Evolutionary conservation across 192 early-diverging fungal species (phyloP).

Genomic region (Phlyctochytrium planicorne): DNA sequence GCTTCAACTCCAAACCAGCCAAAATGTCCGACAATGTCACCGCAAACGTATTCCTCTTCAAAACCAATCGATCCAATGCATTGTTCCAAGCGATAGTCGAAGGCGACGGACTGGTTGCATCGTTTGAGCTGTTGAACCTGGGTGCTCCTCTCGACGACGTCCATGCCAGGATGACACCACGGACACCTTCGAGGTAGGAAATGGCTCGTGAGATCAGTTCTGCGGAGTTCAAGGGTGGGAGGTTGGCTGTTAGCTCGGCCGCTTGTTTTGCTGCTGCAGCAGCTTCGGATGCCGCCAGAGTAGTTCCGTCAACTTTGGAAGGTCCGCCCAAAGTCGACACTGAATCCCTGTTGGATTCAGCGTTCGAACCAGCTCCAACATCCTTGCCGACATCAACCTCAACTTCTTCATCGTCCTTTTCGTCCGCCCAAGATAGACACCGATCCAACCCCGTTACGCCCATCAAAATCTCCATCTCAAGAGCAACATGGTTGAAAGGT

Average conservation of each 20-base stretch:
- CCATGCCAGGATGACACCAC: background rate
- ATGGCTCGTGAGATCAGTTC: background rate
- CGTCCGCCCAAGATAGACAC: no score
- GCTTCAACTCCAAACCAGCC: background rate
- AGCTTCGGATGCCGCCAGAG: background rate
- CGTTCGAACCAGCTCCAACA: background rate
- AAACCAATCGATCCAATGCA: background rate
- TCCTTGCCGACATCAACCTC: background rate
- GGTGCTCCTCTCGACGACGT: background rate
- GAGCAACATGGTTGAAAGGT: conserved; percentile 2
- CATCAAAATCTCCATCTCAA: conserved; percentile 3
- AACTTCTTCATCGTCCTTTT: no score
- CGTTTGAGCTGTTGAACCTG: no score
- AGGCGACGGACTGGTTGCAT: background rate
- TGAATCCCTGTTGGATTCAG: background rate
- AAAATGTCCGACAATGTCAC: background rate
- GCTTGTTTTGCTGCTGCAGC: background rate
- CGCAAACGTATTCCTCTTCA: background rate
- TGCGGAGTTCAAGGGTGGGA: no score
- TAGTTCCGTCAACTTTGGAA: background rate
- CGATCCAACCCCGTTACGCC: no score
- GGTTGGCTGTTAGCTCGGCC: no score
- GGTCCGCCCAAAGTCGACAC: background rate
- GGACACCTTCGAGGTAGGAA: background rate
- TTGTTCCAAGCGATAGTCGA: background rate